phyloP scores from a whole-genome alignment of 441 rosid genomes.

The Erodium trifolium region DNA sequence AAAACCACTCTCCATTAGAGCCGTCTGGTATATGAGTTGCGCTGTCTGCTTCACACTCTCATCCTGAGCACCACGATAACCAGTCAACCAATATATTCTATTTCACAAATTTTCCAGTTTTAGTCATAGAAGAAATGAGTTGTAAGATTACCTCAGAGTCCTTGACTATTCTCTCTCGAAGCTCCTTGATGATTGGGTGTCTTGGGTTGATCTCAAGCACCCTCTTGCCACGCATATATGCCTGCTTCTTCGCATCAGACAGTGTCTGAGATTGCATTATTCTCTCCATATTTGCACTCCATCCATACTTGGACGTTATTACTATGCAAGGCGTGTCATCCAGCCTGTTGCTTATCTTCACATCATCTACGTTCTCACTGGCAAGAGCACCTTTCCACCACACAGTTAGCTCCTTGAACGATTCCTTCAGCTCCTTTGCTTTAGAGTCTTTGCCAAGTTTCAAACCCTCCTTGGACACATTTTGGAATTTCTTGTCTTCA shows the following conservation, averaged over 20 bases:
- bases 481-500: slow-evolving; percentile 85
- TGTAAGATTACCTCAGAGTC: slow-evolving; percentile 59
- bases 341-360: slow-evolving; percentile 79
- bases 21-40: slow-evolving; percentile 81
- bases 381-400: slow-evolving; percentile 85
- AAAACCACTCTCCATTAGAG: slow-evolving; percentile 92
- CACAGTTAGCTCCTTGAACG: slow-evolving; percentile 85
- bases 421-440: slow-evolving; percentile 74
- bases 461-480: slow-evolving; percentile 88
- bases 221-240: slow-evolving; percentile 88
- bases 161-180: slow-evolving; percentile 64
- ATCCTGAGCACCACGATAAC: slow-evolving; percentile 35
- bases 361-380: slow-evolving; percentile 71
- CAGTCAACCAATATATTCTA: too few species aligned
- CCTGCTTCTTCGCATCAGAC: slow-evolving; percentile 77
- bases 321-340: slow-evolving; percentile 89
- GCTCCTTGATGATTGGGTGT: slow-evolving; percentile 93
- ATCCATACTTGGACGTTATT: slow-evolving; percentile 84
- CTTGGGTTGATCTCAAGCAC: slow-evolving; percentile 91
- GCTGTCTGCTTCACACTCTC: slow-evolving; percentile 65
- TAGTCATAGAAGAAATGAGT: too few species aligned
- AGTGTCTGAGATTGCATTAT: slow-evolving; percentile 91
- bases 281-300: slow-evolving; percentile 97
- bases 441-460: slow-evolving; percentile 72
- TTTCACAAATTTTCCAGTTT: too few species aligned